Percentiles rank a stretch among this genome's conserved stretches.
These are phyloP conservation scores for Cladosporium austrohemisphaericum DNA, from an alignment of 2,329 filamentous ascomycete genomes.

Conservation along the genomic window DNA sequence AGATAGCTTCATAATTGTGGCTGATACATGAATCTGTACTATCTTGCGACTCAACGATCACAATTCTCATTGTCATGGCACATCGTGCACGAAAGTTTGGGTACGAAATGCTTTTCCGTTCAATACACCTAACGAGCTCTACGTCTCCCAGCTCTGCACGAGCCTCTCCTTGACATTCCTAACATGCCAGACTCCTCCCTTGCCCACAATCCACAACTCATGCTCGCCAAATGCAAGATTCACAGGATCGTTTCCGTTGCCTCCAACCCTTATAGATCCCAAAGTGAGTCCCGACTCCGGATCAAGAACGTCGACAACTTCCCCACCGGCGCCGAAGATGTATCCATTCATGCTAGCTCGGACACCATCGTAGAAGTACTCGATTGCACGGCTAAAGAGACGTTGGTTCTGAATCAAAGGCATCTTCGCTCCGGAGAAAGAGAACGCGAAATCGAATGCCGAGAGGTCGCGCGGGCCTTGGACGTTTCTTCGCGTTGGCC, in stretches of 20 bases:
- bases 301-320: constrained; percentile 15
- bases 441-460: constrained; percentile 19
- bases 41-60: no score
- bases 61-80: no score
- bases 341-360: constrained; percentile 7
- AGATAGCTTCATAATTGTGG: no score
- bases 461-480: constrained; percentile 39
- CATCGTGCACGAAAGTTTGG: no score
- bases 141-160: neutral
- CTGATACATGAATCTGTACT: no score
- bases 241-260: constrained; percentile 13
- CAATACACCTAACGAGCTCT: neutral
- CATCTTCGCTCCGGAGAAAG: neutral
- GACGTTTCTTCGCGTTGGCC: constrained; percentile 16
- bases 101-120: no score
- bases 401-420: constrained; percentile 6
- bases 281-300: constrained; percentile 9
- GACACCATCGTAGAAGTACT: constrained; percentile 14
- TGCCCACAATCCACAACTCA: constrained; percentile 16
- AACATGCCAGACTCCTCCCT: constrained; percentile 17
- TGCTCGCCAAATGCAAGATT: constrained; percentile 15
- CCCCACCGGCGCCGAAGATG: constrained; percentile 11
- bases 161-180: constrained; percentile 12
- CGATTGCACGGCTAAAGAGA: constrained; percentile 10
- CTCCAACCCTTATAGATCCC: constrained; percentile 13